Percentiles rank a stretch among this genome's conserved stretches.
These are phyloP conservation scores for Boletus holoroseus DNA, from an alignment of 1,284 basidiomycete genomes.

Conservation along the genomic window DNA sequence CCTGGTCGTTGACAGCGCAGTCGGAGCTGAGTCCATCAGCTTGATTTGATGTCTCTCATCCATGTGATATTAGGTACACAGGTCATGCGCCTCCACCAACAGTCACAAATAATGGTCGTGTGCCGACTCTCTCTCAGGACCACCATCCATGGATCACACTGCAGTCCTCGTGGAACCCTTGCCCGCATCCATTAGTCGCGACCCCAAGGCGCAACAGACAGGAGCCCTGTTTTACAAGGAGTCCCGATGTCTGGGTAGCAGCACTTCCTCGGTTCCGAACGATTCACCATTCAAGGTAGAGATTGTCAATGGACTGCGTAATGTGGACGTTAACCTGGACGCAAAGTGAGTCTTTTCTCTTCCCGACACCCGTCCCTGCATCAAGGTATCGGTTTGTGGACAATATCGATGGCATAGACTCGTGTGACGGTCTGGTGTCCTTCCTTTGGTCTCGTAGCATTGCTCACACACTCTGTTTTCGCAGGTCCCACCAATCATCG, in stretches of 20 bases:
- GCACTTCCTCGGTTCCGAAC: neutral
- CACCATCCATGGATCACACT: slow-evolving; percentile 13
- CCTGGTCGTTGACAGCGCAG: neutral
- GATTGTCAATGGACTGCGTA: slow-evolving; percentile 56
- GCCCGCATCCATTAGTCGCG: neutral
- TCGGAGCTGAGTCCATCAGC: neutral
- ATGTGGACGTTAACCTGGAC: slow-evolving; percentile 58
- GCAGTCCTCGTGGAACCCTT: slow-evolving; percentile 11
- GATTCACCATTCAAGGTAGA: slow-evolving; percentile 10
- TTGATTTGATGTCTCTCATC: too few relatives aligned
- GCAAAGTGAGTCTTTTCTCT: slow-evolving; percentile 57
- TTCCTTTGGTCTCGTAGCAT: slow-evolving; percentile 18
- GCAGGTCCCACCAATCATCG: slow-evolving; percentile 62
- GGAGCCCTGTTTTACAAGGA: slow-evolving; percentile 7
- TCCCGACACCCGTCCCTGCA: slow-evolving; percentile 6
- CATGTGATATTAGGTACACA: too few relatives aligned
- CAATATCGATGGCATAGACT: slow-evolving; percentile 17
- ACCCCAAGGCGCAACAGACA: slow-evolving; percentile 3
- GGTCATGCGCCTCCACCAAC: neutral
- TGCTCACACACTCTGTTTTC: slow-evolving; percentile 22
- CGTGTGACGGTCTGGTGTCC: slow-evolving; percentile 35
- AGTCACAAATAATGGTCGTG: slow-evolving; percentile 21
- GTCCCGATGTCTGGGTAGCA: neutral
- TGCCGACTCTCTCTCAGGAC: slow-evolving; percentile 8
- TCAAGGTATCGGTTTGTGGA: slow-evolving; percentile 14